phyloP scores from a whole-genome alignment of 2,329 filamentous ascomycete species.

The Furcasterigmium sp. region DNA sequence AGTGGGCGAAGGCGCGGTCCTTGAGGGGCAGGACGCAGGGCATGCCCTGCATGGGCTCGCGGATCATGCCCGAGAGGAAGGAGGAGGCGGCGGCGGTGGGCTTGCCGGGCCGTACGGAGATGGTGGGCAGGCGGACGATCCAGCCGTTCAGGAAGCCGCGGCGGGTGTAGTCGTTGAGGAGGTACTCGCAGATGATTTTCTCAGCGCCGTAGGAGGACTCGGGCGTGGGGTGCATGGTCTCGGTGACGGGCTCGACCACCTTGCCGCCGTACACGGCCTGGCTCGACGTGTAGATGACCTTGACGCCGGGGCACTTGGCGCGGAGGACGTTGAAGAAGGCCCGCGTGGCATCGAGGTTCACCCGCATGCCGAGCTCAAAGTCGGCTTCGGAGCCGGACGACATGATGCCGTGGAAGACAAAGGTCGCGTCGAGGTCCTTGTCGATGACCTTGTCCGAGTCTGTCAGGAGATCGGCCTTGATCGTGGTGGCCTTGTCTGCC shows the following conservation, averaged over 20 bases:
- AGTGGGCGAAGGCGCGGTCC: slow-evolving; percentile 15
- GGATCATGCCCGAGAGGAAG: slow-evolving; percentile 57
- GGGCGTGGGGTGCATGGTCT: slow-evolving; percentile 38
- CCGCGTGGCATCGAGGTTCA: slow-evolving; percentile 48
- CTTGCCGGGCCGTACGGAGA: slow-evolving; percentile 54
- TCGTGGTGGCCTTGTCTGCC: slow-evolving; percentile 13
- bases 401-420: slow-evolving; percentile 50
- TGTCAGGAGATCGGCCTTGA: slow-evolving; percentile 27
- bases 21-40: slow-evolving; percentile 35
- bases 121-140: slow-evolving; percentile 51
- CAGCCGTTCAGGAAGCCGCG: slow-evolving; percentile 51
- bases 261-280: slow-evolving; percentile 48
- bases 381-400: slow-evolving; percentile 48
- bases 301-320: slow-evolving; percentile 35
- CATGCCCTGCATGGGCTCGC: slow-evolving; percentile 49
- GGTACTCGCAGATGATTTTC: slow-evolving; percentile 48
- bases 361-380: slow-evolving; percentile 43
- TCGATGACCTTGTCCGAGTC: slow-evolving; percentile 7
- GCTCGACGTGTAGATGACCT: slow-evolving; percentile 47
- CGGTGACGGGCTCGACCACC: slow-evolving; percentile 38
- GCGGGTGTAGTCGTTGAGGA: slow-evolving; percentile 44
- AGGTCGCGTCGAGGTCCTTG: neutral
- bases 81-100: slow-evolving; percentile 57
- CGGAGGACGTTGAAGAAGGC: slow-evolving; percentile 42
- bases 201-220: slow-evolving; percentile 50